phyloP scores from a whole-genome alignment of 2,329 filamentous ascomycete species.

The Botrytis squamosa region DNA sequence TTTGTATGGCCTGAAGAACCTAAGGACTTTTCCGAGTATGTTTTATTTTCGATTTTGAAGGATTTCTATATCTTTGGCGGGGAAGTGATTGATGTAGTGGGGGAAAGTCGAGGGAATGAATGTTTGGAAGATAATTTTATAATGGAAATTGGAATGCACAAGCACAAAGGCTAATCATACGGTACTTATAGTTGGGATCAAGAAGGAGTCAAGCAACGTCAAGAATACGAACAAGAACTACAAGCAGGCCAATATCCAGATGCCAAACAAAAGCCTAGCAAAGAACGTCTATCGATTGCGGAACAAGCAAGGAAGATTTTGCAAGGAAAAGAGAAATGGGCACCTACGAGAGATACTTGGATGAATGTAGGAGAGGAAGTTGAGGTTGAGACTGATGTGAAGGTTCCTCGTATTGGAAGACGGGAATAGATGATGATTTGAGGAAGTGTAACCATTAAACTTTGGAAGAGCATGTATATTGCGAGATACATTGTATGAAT shows the following conservation, averaged over 20 bases:
- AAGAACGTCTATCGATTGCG: slow-evolving; percentile 48
- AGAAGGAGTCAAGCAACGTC: slow-evolving; percentile 36
- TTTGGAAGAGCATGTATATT: neutral
- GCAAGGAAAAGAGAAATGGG: slow-evolving; percentile 61
- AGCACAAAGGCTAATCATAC: slow-evolving; percentile 17
- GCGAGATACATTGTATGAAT: neutral
- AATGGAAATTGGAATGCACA: neutral
- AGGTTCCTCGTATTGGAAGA: slow-evolving; percentile 21
- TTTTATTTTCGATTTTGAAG: slow-evolving; percentile 28
- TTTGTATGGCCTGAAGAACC: slow-evolving; percentile 84
- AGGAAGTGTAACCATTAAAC: neutral
- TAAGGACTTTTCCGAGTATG: slow-evolving; percentile 56
- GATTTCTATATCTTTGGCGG: slow-evolving; percentile 12
- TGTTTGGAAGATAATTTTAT: neutral
- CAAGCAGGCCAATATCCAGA: slow-evolving; percentile 37
- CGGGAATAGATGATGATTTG: neutral
- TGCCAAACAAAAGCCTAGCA: slow-evolving; percentile 35
- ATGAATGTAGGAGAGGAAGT: slow-evolving; percentile 40
- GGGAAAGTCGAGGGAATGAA: slow-evolving; percentile 29
- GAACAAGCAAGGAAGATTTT: slow-evolving; percentile 63
- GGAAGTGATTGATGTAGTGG: neutral
- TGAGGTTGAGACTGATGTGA: slow-evolving; percentile 37
- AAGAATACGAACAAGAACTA: slow-evolving; percentile 25
- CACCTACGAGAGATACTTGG: slow-evolving; percentile 25
- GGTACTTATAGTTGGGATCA: slow-evolving; percentile 56